These are phyloP conservation scores for Hibiscus syriacus DNA, from an alignment of 345 rosid species.

Conservation along the genomic window DNA sequence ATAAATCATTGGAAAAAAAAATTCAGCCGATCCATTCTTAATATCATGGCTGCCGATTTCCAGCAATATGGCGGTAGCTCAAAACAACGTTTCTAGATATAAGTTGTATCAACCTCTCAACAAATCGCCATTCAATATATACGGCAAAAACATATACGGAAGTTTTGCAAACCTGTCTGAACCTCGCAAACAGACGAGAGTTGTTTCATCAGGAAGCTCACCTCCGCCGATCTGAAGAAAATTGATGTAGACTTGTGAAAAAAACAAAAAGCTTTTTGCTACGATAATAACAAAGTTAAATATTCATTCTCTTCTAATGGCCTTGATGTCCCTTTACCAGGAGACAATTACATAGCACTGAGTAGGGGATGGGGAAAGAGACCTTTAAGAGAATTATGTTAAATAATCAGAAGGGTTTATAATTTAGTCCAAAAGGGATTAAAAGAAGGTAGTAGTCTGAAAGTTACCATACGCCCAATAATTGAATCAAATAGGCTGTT, in stretches of 20 bases:
- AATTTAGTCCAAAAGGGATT: no score
- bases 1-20: neutral
- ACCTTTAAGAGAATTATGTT: no score
- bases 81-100: neutral
- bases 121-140: slow-evolving; percentile 4
- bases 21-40: neutral
- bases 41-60: neutral
- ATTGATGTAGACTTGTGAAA: slow-evolving; percentile 17
- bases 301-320: neutral
- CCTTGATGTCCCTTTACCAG: neutral
- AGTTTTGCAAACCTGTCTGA: slow-evolving; percentile 69
- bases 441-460: no score
- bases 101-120: neutral
- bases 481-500: no score
- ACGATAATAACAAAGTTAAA: neutral
- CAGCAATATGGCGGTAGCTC: slow-evolving; percentile 9
- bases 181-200: slow-evolving; percentile 75
- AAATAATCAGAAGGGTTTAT: no score
- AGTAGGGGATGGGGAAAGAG: no score
- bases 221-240: slow-evolving; percentile 82
- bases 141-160: neutral
- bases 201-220: slow-evolving; percentile 79
- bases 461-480: no score
- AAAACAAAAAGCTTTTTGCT: neutral
- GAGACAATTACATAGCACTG: no score